Evolutionary conservation across 2,329 filamentous ascomycete genomes (phyloP), one percentile per base, ranked within the genome.

Genomic region (Colletotrichum theobromicola): DNA sequence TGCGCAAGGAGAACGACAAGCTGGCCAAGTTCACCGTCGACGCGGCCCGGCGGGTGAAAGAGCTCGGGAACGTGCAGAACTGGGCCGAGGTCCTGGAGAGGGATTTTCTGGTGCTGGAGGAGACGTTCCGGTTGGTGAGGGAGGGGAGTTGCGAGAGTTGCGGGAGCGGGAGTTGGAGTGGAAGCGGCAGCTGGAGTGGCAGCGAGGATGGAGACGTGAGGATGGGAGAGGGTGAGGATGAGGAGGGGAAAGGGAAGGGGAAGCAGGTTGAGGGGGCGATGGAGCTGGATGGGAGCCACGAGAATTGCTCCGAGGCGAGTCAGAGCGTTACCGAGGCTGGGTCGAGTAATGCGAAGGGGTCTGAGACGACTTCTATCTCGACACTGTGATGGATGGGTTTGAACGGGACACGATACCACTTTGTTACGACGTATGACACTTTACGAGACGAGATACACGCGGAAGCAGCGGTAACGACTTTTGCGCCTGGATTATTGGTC

Each of bases 81-180:
- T 97, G 94, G 94, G 94, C 94, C 26, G 94, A 97, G 88, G 91
- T 95, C 84, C 87, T 96, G 80, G 94, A 93, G 87, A 83, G 91
- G 74, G 90, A 93, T 77, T 92, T 94, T 77, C 76, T 93, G 70
- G 88, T 92, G 58, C 80, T 94, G 8, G 90, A 92, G 82, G 91
- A 93, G 87, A 93, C 91, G 55, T 81, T 93, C 78, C 84, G 91
- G 77, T 81, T 93, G 71, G 91, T 89, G 4, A 85, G 83, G 64
- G 81, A 81, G 62, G 79, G 79, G 50, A 75, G 69, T 57, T 79
- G 79, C 15, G 79, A 79, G 30, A 81, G 80, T 30, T 78, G 78
- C 18, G 79, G 79, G 26, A 81, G 80, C 37, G 79, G 74, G 58
- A 81, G 77, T 30, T 81, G 77, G 70, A 80, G 80, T 28, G 77